Percentiles rank a stretch among this genome's conserved stretches.
Conservation (phyloP, 305 asterid species). For the Fraxinus paxiana region DNA sequence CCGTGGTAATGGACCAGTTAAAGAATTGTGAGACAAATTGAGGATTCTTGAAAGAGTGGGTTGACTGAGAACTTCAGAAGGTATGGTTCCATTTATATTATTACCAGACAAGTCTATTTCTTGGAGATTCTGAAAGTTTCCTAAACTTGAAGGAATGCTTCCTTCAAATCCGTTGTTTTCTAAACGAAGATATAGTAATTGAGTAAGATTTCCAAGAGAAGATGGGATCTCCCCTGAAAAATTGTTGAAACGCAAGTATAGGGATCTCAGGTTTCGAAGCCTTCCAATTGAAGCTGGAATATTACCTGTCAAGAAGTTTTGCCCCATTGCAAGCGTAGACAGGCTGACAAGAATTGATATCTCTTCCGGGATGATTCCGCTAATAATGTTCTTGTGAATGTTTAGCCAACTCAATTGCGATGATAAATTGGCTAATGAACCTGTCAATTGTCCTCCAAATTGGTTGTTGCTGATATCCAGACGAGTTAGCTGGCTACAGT, state of each 20-base stretch:
- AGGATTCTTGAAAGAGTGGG: not conserved
- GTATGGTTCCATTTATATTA: not conserved
- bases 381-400: not conserved
- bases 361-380: not conserved
- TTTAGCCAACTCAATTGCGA: not conserved
- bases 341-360: not conserved
- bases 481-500: not conserved
- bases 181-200: not conserved
- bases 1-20: not conserved
- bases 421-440: not conserved
- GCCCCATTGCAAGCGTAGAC: not conserved
- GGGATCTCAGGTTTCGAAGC: not conserved
- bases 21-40: not conserved
- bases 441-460: not conserved
- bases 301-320: not conserved
- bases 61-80: not conserved
- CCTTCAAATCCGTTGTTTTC: not conserved
- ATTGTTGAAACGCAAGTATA: not conserved
- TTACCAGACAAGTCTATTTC: not conserved
- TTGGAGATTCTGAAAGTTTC: not conserved
- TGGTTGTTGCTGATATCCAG: not conserved
- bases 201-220: not conserved
- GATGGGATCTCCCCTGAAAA: not conserved
- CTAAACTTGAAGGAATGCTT: not conserved
- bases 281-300: not conserved